Evolutionary conservation across 2,329 filamentous ascomycete species (phyloP).

Genomic region (Nectriaceae sp.): DNA sequence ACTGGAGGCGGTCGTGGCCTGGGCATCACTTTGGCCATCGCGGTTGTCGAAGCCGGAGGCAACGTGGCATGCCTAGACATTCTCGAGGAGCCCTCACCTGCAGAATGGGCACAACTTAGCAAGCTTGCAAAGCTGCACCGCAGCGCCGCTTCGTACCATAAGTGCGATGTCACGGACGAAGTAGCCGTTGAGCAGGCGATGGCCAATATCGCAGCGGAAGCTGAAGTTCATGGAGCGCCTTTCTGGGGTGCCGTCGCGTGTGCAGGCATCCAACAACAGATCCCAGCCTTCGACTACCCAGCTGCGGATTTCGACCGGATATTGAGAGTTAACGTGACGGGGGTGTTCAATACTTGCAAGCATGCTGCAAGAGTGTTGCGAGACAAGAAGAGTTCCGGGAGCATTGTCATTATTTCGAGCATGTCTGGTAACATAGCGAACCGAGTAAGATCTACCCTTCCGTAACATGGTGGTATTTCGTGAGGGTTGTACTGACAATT

Average conservation of each 20-base stretch:
- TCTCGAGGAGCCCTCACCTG: slow-evolving; percentile 36
- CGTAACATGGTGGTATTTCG: not conserved
- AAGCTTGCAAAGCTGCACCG: slow-evolving; percentile 40
- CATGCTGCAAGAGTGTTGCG: slow-evolving; percentile 62
- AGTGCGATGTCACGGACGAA: slow-evolving; percentile 51
- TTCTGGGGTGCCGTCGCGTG: slow-evolving; percentile 46
- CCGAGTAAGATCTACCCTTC: slow-evolving; percentile 39
- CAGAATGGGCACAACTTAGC: slow-evolving; percentile 44
- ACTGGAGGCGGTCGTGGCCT: slow-evolving; percentile 54
- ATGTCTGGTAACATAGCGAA: slow-evolving; percentile 54
- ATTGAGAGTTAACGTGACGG: slow-evolving; percentile 69
- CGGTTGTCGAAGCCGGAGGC: slow-evolving; percentile 51
- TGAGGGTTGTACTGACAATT: no score
- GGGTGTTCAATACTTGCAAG: slow-evolving; percentile 71
- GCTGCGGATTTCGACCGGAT: slow-evolving; percentile 66
- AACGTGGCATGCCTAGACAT: slow-evolving; percentile 52
- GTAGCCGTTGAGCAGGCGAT: slow-evolving; percentile 36
- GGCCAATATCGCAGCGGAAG: slow-evolving; percentile 38
- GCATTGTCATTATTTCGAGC: slow-evolving; percentile 51
- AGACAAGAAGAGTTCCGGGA: slow-evolving; percentile 43
- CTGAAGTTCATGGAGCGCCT: slow-evolving; percentile 31
- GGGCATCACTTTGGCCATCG: slow-evolving; percentile 50
- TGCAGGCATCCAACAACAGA: slow-evolving; percentile 51
- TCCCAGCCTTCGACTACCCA: slow-evolving; percentile 48
- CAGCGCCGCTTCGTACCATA: slow-evolving; percentile 40